A percentile compares a stretch with the other conserved stretches of the same genome.
These are phyloP conservation scores for Citrus hindsii DNA, from an alignment of 345 rosid species.

Conservation along the genomic window DNA sequence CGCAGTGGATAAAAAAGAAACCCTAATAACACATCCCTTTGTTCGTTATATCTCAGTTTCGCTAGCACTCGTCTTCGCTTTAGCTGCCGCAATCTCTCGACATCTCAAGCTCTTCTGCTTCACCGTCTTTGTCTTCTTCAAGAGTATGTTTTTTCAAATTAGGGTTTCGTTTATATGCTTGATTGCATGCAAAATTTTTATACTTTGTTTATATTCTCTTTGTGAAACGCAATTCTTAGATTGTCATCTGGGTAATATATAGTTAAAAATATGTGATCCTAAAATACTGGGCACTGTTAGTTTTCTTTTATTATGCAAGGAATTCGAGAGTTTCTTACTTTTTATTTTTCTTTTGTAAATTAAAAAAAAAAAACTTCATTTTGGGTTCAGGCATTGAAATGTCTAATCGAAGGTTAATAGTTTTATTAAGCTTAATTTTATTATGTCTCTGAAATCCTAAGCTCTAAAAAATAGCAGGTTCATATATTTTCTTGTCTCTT, in stretches of 20 bases:
- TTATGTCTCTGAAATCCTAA: neutral
- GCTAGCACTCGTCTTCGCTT: neutral
- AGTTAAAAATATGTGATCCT: neutral
- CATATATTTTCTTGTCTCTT: neutral
- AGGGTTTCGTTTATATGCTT: neutral
- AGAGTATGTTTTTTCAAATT: neutral
- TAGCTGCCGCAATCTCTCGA: constrained; percentile 1
- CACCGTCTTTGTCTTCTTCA: neutral
- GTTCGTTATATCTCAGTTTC: neutral
- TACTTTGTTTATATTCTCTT: neutral
- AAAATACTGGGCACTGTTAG: neutral
- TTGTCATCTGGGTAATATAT: neutral
- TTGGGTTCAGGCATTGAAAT: too few species aligned
- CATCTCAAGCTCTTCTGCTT: neutral
- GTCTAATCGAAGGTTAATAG: neutral
- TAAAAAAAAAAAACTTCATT: too few species aligned
- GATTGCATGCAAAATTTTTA: neutral
- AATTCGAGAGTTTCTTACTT: too few species aligned
- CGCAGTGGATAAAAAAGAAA: too few species aligned
- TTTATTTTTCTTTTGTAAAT: too few species aligned
- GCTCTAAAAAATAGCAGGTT: neutral
- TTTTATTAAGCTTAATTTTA: neutral
- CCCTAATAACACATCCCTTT: neutral
- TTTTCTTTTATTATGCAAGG: neutral
- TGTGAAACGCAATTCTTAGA: neutral